These are phyloP conservation scores for Eucommia ulmoides DNA, from an alignment of 257 asterid species.

Conservation along the genomic window DNA sequence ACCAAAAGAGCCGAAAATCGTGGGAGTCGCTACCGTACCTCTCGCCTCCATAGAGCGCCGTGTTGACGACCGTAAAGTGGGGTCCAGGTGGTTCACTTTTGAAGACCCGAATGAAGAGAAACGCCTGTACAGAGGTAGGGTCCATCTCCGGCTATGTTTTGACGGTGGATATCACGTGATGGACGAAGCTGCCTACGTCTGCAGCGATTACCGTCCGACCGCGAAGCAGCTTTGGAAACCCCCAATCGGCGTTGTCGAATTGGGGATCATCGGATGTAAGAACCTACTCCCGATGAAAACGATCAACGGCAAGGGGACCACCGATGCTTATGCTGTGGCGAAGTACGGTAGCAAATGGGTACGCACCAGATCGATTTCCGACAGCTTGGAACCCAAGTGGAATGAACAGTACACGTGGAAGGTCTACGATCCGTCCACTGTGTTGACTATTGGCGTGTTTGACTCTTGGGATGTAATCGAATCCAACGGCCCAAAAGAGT, in stretches of 20 bases:
- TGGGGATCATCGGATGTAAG: constrained; percentile 72
- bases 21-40: constrained; percentile 46
- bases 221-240: constrained; percentile 89
- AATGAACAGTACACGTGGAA: constrained; percentile 90
- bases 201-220: constrained; percentile 81
- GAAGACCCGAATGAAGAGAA: constrained; percentile 50
- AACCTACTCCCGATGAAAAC: constrained; percentile 68
- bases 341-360: constrained; percentile 88
- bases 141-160: constrained; percentile 59
- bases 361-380: constrained; percentile 67
- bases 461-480: constrained; percentile 60
- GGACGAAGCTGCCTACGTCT: constrained; percentile 73
- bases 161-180: constrained; percentile 94
- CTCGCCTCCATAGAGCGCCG: constrained; percentile 61
- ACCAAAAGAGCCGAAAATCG: constrained; percentile 33
- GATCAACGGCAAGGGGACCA: constrained; percentile 51
- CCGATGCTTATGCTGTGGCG: constrained; percentile 75
- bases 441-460: constrained; percentile 59
- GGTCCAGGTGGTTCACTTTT: constrained; percentile 66
- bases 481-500: constrained; percentile 26
- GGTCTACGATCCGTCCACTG: constrained; percentile 82
- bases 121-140: constrained; percentile 52
- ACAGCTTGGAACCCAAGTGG: constrained; percentile 68
- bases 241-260: constrained; percentile 47
- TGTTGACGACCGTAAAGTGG: constrained; percentile 70